Conservation (phyloP, 768 basidiomycete genomes). For the Mycena indigotica region DNA sequence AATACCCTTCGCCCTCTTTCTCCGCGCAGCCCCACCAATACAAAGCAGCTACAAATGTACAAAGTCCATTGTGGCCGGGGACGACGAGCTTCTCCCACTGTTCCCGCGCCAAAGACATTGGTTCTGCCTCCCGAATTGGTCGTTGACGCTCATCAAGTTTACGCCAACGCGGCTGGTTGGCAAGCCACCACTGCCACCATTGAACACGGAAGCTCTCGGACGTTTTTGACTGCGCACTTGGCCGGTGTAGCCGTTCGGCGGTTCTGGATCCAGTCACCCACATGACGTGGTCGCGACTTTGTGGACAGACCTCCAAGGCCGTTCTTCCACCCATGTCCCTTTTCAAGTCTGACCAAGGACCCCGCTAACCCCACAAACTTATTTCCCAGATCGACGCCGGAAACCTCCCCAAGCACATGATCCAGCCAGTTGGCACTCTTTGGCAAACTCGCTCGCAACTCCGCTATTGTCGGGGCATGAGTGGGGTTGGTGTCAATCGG, state of each 20-base stretch:
- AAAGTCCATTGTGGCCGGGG: background rate
- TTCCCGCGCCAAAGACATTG: background rate
- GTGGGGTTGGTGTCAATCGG: background rate
- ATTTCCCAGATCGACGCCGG: background rate
- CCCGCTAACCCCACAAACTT: background rate
- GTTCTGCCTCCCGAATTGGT: background rate
- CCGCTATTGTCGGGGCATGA: background rate
- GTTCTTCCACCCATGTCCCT: background rate
- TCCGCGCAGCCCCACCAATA: background rate
- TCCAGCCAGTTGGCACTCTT: background rate
- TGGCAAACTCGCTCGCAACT: background rate
- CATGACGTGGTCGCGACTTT: background rate
- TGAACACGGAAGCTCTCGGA: background rate
- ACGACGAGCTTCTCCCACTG: background rate
- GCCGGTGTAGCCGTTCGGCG: background rate
- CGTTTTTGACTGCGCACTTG: background rate
- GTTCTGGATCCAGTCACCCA: background rate
- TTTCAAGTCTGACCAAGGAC: background rate
- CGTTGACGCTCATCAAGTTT: background rate
- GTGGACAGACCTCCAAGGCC: background rate
- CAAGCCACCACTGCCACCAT: background rate
- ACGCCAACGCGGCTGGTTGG: background rate
- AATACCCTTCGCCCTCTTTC: background rate
- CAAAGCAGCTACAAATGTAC: background rate
- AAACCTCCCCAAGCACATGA: background rate